phyloP scores from a whole-genome alignment of 2,329 filamentous ascomycete species.

The Microcyclosporella mali region DNA sequence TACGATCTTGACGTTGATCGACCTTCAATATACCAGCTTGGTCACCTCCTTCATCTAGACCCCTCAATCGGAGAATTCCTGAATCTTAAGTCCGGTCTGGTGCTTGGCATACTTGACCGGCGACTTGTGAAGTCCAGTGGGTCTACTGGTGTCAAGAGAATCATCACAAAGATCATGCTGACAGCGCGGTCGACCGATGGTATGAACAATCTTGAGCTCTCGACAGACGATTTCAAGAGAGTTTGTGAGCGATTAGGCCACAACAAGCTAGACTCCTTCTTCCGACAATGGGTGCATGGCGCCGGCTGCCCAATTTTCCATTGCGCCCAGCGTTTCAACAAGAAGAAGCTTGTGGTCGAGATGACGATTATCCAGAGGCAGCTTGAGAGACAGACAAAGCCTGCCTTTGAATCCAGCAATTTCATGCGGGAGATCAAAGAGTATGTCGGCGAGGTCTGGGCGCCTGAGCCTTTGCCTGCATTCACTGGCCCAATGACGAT shows the following conservation, averaged over 20 bases:
- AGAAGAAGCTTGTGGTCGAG: constrained; percentile 92
- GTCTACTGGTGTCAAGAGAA: constrained; percentile 73
- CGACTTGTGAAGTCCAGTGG: constrained; percentile 83
- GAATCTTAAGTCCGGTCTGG: constrained; percentile 79
- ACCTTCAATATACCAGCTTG: constrained; percentile 75
- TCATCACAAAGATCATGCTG: constrained; percentile 78
- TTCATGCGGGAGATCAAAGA: constrained; percentile 86
- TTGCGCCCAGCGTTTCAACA: constrained; percentile 88
- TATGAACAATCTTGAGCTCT: constrained; percentile 62
- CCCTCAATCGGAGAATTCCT: constrained; percentile 86
- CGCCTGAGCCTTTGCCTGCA: constrained; percentile 55
- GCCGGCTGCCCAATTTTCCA: constrained; percentile 84
- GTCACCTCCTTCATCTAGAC: constrained; percentile 70
- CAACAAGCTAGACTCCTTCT: constrained; percentile 81
- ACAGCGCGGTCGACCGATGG: constrained; percentile 73
- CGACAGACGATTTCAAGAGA: constrained; percentile 70
- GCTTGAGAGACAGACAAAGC: constrained; percentile 48
- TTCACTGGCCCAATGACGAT: constrained; percentile 98
- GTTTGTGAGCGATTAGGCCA: constrained; percentile 85
- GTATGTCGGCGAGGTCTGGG: constrained; percentile 60
- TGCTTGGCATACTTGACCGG: constrained; percentile 90
- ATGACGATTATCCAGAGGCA: constrained; percentile 79
- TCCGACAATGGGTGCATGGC: constrained; percentile 84
- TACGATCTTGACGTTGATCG: constrained; percentile 75
- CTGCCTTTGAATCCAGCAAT: constrained; percentile 61